Evolutionary conservation across 2,329 filamentous ascomycete species (phyloP).

Genomic region (Clonostachys chloroleuca): DNA sequence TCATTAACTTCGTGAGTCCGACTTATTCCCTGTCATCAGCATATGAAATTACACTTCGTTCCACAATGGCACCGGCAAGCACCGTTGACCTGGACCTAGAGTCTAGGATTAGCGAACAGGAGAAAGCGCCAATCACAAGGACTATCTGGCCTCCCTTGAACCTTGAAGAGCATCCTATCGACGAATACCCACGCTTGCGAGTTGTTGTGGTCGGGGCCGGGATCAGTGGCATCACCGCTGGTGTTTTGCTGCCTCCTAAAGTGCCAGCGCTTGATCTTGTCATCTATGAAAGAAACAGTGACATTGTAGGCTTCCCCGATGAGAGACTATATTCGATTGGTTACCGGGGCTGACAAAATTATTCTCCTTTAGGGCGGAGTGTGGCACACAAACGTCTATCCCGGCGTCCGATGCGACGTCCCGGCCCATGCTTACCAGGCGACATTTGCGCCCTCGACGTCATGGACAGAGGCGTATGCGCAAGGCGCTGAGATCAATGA

Average conservation of each 20-base stretch:
- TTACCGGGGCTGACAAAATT: too few relatives aligned
- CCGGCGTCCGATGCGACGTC: slow-evolving; percentile 20
- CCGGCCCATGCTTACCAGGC: slow-evolving; percentile 68
- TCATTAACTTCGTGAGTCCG: too few relatives aligned
- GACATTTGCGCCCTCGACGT: slow-evolving; percentile 61
- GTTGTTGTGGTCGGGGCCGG: slow-evolving; percentile 31
- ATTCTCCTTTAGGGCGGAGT: too few relatives aligned
- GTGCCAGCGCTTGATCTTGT: slow-evolving; percentile 62
- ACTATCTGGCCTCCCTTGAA: too few relatives aligned
- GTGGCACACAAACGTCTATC: too few relatives aligned
- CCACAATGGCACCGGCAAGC: too few relatives aligned
- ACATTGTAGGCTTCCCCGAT: slow-evolving; percentile 44
- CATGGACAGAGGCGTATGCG: slow-evolving; percentile 67
- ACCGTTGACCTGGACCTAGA: too few relatives aligned
- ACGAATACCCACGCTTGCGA: slow-evolving; percentile 23
- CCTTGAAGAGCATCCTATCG: slow-evolving; percentile 9
- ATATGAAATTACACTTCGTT: too few relatives aligned
- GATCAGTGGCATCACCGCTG: slow-evolving; percentile 42
- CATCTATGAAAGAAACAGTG: slow-evolving; percentile 64
- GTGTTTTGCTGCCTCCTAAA: slow-evolving; percentile 62
- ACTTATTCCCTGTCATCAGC: too few relatives aligned
- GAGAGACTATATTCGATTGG: too few relatives aligned
- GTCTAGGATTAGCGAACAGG: too few relatives aligned
- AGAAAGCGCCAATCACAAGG: too few relatives aligned
- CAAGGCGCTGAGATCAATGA: slow-evolving; percentile 52